A percentile compares a stretch with the other conserved stretches of the same genome.
These are phyloP conservation scores for Salmacisia buchloeana DNA, from an alignment of 1,284 basidiomycete genomes.

Conservation along the genomic window DNA sequence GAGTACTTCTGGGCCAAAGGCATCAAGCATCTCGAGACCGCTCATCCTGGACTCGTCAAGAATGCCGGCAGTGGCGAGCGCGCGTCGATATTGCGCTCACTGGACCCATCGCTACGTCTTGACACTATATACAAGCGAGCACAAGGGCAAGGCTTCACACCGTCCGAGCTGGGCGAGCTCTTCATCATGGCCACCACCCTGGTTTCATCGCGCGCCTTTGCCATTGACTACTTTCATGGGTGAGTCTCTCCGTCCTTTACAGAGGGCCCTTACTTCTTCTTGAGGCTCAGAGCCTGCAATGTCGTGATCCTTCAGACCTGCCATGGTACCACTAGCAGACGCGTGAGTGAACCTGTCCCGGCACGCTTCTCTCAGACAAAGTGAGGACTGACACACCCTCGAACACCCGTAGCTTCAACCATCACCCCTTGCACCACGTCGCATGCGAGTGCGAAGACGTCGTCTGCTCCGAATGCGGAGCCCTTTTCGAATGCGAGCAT, in stretches of 20 bases:
- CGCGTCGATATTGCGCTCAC: constrained; percentile 14
- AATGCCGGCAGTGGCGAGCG: neutral
- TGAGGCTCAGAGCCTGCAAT: neutral
- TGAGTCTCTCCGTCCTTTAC: constrained; percentile 10
- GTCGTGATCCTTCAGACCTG: constrained; percentile 12
- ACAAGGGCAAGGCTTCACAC: neutral
- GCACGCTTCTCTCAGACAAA: neutral
- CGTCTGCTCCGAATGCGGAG: constrained; percentile 39
- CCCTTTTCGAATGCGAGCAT: constrained; percentile 7
- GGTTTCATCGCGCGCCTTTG: constrained; percentile 40
- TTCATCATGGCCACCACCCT: constrained; percentile 29
- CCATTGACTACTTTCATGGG: constrained; percentile 25
- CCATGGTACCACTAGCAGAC: constrained; percentile 40
- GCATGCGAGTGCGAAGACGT: constrained; percentile 43
- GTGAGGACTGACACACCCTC: neutral
- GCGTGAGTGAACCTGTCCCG: constrained; percentile 8
- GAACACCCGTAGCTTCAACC: constrained; percentile 26
- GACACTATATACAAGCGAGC: neutral
- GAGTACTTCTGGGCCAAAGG: constrained; percentile 23
- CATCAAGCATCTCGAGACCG: constrained; percentile 15
- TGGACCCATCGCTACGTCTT: neutral
- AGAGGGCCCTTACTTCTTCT: too few species aligned
- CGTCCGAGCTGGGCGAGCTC: constrained; percentile 7
- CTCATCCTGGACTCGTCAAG: constrained; percentile 16
- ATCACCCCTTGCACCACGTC: constrained; percentile 27